Conservation (phyloP, 2,329 filamentous ascomycete genomes). For the Aspergillus aculeatus region DNA sequence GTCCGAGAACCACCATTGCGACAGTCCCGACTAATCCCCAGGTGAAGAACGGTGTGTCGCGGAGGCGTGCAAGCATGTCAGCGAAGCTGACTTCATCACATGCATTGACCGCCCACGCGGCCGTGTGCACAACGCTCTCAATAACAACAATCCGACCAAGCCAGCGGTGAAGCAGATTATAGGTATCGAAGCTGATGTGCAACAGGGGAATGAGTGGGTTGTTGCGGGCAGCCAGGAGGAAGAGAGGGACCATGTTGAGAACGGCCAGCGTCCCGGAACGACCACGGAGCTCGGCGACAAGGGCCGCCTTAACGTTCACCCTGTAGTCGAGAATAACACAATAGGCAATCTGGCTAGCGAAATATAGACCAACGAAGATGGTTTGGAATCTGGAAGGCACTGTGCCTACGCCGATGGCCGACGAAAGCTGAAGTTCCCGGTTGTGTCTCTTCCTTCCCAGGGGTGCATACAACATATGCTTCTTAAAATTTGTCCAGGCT, state of each 20-base stretch:
- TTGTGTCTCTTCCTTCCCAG: conserved; percentile 75
- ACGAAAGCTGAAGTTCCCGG: conserved; percentile 66
- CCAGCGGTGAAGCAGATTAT: conserved; percentile 87
- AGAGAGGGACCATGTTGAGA: conserved; percentile 87
- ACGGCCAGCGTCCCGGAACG: conserved; percentile 79
- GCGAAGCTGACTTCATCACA: conserved; percentile 32
- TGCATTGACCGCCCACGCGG: conserved; percentile 76
- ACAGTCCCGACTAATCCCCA: conserved; percentile 48
- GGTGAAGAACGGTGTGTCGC: conserved; percentile 41
- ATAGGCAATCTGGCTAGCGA: conserved; percentile 74
- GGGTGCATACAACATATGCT: conserved; percentile 59
- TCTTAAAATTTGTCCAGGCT: conserved; percentile 47
- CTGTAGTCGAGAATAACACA: conserved; percentile 53
- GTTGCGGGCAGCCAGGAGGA: conserved; percentile 87
- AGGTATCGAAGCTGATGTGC: conserved; percentile 91
- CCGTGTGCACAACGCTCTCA: conserved; percentile 68
- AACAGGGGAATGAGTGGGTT: conserved; percentile 83
- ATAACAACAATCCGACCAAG: conserved; percentile 72
- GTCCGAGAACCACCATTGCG: conserved; percentile 39
- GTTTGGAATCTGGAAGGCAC: conserved; percentile 77
- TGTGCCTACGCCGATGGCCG: conserved; percentile 70
- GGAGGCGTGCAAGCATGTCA: conserved; percentile 35
- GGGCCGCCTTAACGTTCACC: conserved; percentile 48
- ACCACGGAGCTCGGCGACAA: conserved; percentile 80
- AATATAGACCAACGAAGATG: conserved; percentile 65